A percentile compares a stretch with the other conserved stretches of the same genome.
Evolutionary conservation across 306 rosid genomes (phyloP).

Genomic region (Astragalus membranaceus): DNA sequence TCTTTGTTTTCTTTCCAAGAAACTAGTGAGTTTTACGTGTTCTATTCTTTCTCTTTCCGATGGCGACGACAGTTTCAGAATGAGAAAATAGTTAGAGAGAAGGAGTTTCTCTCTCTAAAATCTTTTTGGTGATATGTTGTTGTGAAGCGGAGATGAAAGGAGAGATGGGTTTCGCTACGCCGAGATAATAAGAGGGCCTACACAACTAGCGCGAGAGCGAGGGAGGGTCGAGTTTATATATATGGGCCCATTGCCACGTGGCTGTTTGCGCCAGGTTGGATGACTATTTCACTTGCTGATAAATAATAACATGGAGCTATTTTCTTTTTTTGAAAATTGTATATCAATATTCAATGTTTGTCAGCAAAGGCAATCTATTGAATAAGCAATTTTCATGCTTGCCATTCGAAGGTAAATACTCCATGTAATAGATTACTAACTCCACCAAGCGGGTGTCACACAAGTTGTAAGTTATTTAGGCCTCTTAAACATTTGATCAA

Average conservation of each 20-base stretch:
- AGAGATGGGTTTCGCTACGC: constrained; percentile 17
- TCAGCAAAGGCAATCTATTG: too few species aligned
- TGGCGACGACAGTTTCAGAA: neutral
- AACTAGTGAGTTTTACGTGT: neutral
- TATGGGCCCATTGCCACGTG: constrained; percentile 35
- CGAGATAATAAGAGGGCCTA: constrained; percentile 22
- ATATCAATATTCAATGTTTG: too few species aligned
- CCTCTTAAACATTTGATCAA: too few species aligned
- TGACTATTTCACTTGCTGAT: neutral
- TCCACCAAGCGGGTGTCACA: too few species aligned
- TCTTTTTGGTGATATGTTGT: neutral
- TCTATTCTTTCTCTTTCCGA: neutral
- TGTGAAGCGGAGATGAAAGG: constrained; percentile 34
- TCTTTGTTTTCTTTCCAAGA: neutral
- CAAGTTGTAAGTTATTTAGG: too few species aligned
- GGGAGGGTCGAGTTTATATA: constrained; percentile 7
- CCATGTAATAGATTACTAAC: too few species aligned
- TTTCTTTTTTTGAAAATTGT: too few species aligned
- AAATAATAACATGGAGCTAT: too few species aligned
- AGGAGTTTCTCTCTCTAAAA: constrained; percentile 25
- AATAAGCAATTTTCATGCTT: too few species aligned
- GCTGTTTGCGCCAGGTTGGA: constrained; percentile 31
- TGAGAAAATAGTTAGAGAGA: constrained; percentile 8
- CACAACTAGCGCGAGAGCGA: neutral
- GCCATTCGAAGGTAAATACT: too few species aligned